These are phyloP conservation scores for Apocynum venetum DNA, from an alignment of 257 asterid species.

Conservation along the genomic window DNA sequence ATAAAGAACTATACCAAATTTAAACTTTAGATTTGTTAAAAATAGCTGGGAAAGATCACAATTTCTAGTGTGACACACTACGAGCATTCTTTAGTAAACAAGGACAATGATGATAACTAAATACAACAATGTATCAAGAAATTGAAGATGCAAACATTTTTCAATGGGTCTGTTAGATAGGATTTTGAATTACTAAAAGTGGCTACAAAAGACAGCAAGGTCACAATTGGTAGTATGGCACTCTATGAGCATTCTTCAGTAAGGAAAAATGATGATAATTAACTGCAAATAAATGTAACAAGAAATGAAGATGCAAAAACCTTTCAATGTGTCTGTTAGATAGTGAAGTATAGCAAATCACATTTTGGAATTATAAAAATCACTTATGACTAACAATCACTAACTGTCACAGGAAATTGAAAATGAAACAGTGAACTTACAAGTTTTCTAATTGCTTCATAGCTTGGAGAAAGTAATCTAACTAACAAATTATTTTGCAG, in stretches of 20 bases:
- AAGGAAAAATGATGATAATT: neutral
- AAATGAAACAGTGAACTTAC: constrained; percentile 42
- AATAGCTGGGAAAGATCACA: neutral
- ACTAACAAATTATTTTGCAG: constrained; percentile 67
- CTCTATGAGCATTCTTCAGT: neutral
- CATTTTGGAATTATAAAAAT: neutral
- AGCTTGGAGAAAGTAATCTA: constrained; percentile 66
- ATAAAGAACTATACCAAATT: neutral
- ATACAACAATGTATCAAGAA: no score
- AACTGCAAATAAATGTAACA: neutral
- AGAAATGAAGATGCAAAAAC: neutral
- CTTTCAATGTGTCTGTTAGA: neutral
- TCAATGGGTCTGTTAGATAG: neutral
- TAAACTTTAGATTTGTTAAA: neutral
- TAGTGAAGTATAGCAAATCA: neutral
- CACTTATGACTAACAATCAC: neutral
- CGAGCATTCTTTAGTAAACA: neutral
- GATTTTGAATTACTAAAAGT: neutral
- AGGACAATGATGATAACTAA: neutral
- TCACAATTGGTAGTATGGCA: neutral
- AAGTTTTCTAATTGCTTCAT: constrained; percentile 62
- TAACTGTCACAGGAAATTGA: neutral
- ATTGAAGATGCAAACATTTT: neutral
- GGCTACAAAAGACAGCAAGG: neutral
- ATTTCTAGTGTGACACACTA: neutral